These are phyloP conservation scores for Phytophthora cactorum DNA, from an alignment of 352 stramenopile species.

Conservation along the genomic window DNA sequence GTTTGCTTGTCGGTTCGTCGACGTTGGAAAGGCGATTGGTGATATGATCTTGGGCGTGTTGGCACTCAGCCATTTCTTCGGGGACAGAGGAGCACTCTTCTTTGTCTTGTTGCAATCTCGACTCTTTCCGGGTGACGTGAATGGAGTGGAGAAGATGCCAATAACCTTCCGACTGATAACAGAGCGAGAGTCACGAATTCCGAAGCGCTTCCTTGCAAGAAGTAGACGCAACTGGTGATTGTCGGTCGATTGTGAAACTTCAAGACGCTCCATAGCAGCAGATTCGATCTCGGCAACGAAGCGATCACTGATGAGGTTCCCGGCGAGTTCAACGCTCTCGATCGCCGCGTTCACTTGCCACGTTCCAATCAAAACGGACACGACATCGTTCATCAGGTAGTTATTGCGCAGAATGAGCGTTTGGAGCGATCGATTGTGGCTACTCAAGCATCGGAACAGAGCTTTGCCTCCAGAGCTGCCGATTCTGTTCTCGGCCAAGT, in stretches of 20 bases:
- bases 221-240: slow-evolving; percentile 57
- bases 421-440: slow-evolving; percentile 43
- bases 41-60: slow-evolving; percentile 24
- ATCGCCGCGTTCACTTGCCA: slow-evolving; percentile 54
- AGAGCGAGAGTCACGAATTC: slow-evolving; percentile 3
- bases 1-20: slow-evolving; percentile 13
- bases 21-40: slow-evolving; percentile 20
- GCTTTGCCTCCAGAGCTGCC: slow-evolving; percentile 52
- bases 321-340: slow-evolving; percentile 49
- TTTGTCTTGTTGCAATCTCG: slow-evolving; percentile 14
- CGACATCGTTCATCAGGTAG: slow-evolving; percentile 58
- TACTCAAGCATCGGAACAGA: slow-evolving; percentile 51
- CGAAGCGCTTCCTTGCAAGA: slow-evolving; percentile 51
- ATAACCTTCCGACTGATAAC: slow-evolving; percentile 15
- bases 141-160: slow-evolving; percentile 5
- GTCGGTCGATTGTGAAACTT: slow-evolving; percentile 12
- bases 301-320: slow-evolving; percentile 63
- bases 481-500: slow-evolving; percentile 68
- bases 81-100: slow-evolving; percentile 40
- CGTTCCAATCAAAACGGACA: slow-evolving; percentile 35
- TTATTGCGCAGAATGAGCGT: slow-evolving; percentile 73
- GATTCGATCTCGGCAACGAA: slow-evolving; percentile 38
- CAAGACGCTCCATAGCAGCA: slow-evolving; percentile 38
- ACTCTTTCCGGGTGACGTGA: slow-evolving; percentile 9
- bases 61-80: slow-evolving; percentile 57